Evolutionary conservation across 208 protist genomes (phyloP), one percentile per base, ranked within the genome.

Genomic region (Trypanosoma mega): DNA sequence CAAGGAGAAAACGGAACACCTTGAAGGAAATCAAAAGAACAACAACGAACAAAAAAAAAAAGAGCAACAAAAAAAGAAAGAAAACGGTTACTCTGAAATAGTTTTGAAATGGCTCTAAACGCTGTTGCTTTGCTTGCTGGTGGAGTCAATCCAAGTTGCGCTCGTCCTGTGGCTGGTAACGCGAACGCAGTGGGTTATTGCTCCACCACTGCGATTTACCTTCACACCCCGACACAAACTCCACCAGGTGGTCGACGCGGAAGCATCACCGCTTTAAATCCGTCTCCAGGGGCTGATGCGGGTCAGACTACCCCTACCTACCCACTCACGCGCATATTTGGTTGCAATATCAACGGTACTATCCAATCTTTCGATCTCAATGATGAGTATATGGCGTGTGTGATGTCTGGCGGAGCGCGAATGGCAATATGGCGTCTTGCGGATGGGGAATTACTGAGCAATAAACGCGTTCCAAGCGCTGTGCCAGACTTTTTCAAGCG

Each of bases 331-430:
- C 69, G 58, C 24, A 54, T 87, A 3, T 94, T 84, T 59, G 78
- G 83, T 2, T 60, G 73, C 48, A 79, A 79, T 44, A 64, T 76
- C 33, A 60, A 45, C 30, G 74, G 67, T 39, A 56, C 54, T 0
- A 82, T 94, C 44, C 46, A 70, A 12, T 76, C 82, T 9, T 94
- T 90, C 47, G 74, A 88, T 37, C 88, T 87, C 68, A 94, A 94
- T 46, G 88, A 92, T 2, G 88, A 90, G 12, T 85, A 81, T 56
- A 65, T 92, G 71, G 82, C 68, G 3, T 89, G 79, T 33, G 72
- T 88, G 16, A 84, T 68, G 0, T 36, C 78, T 26, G 72, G 72
- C 37, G 69, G 56, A 50, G 74, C 71, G 48, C 61, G 62, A 24
- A 68, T 85, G 34, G 45, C 67, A 36, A 31, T 94, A 31, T 94